Base-by-base conservation (phyloP, 2,329 filamentous ascomycete species). In the Xylariaceae sp. region DNA sequence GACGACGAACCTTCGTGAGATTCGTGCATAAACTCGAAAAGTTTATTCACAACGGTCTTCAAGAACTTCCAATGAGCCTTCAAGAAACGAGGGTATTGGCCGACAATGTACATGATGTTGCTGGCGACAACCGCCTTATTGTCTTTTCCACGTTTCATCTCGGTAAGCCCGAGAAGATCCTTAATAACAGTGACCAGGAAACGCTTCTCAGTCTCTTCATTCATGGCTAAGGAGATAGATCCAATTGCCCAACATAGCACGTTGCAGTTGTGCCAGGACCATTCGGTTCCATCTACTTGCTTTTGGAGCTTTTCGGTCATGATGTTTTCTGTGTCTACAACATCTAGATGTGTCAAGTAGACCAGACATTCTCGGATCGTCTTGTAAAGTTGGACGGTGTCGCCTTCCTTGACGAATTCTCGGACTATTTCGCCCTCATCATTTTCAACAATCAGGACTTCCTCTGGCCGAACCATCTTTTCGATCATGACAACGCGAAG, bases 61-160 rank as follows among this genome's bases (percentile, higher is more conserved):
- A 99, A 78, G 75, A 99, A 99, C 72, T 99, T 99, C 94, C 94
- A 99, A 72, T 99, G 94, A 1, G 94, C 94, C 77, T 99, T 99
- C 65, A 99, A 77, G 76, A 99, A 99, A 18, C 94, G 89, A 36
- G 94, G 94, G 69, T 99, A 99, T 70, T 99, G 94, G 55, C 94
- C 94, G 57, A 99, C 94, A 74, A 99, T 99, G 71, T 99, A 99
- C 94, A 99, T 99, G 68, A 99, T 99, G 75, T 99, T 99, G 75
- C 90, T 96, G 59, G 94, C 94, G 39, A 99, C 94, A 9, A 99
- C 94, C 12, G 94, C 94, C 72, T 99, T 99, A 81, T 99, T 99
- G 76, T 99, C 94, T 68, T 99, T 99, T 59, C 94, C 94, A 50
- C 95, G 89, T 78, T 99, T 99, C 92, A 96, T 96, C 72, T 99